phyloP scores from a whole-genome alignment of 176 grass and related monocot genomes.

The Aegilops tauschii region DNA sequence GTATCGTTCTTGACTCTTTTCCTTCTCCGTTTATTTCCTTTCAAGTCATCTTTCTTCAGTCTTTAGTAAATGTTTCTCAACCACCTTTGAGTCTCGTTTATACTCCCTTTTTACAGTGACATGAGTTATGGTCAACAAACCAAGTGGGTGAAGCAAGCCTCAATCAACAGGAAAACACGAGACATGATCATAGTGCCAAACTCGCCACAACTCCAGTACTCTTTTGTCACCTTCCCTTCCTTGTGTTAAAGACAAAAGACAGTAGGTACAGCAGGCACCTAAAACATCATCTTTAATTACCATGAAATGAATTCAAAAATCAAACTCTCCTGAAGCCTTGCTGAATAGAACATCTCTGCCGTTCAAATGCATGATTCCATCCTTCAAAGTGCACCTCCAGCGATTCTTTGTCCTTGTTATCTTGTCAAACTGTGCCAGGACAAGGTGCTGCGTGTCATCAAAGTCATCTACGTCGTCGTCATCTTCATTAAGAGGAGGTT shows the following conservation, averaged over 20 bases:
- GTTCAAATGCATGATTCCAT: constrained; percentile 83
- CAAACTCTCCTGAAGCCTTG: constrained; percentile 69
- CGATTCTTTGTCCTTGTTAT: constrained; percentile 77
- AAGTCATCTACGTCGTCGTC: constrained; percentile 60
- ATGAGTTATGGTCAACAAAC: background rate
- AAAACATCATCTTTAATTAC: constrained; percentile 26
- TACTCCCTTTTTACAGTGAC: constrained; percentile 42
- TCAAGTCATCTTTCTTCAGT: no score
- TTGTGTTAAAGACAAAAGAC: constrained; percentile 36
- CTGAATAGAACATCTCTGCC: constrained; percentile 67
- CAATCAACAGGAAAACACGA: constrained; percentile 7
- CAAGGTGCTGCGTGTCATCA: constrained; percentile 67
- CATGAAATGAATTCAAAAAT: constrained; percentile 49
- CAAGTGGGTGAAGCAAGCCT: background rate
- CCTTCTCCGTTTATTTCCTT: no score
- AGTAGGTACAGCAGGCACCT: constrained; percentile 40
- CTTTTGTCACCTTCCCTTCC: constrained; percentile 29
- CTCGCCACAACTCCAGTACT: constrained; percentile 8
- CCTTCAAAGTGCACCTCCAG: constrained; percentile 78
- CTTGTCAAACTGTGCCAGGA: constrained; percentile 79
- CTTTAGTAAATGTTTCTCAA: no score
- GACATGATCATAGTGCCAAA: background rate
- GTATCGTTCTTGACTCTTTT: no score
- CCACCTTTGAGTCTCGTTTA: no score
- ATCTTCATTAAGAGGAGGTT: constrained; percentile 80